Evolutionary conservation across 73 alveolate genomes (phyloP), one percentile per base, ranked within the genome.

Genomic region (Symbiodinium pilosum): DNA sequence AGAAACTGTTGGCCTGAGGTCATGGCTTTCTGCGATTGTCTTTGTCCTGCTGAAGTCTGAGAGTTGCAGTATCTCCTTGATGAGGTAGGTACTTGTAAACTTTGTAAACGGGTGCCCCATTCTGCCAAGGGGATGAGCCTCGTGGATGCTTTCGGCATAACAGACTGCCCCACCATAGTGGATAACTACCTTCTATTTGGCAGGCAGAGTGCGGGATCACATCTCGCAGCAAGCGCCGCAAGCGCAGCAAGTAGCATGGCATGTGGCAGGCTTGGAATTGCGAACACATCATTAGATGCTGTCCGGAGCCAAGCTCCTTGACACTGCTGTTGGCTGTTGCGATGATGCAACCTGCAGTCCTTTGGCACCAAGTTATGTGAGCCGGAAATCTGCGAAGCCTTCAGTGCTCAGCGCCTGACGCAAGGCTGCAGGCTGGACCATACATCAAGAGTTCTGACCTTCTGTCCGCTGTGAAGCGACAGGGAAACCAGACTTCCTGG

Each of bases 371-470:
- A 91, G 97, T 83, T 41, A 9, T 91, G 97, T 40, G 97, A 91
- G 43, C 30, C 87, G n/a, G 97, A 91, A 43, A 34, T 91, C 39
- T 91, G 97, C 77, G 97, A 91, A n/a, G 97, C 97, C 40, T 91
- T 91, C 39, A 43, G 43, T 52, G 11, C 87, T 4, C 87, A n/a
- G 40, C 77, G 97, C 32, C 47, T 91, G 26, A 39, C 47, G 40
- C 83, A 71, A 18, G 24, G 77, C 41, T 91, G 97, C 54, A 69
- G 43, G 97, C 41, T n/a, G 30, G 14, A 26, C 81, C 59, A 14
- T 14, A 47, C 59, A 47, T n/a, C n/a, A n/a, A n/a, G n/a, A n/a
- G n/a, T n/a, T n/a, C n/a, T n/a, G n/a, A n/a, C n/a, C n/a, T n/a
- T n/a, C n/a, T n/a, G n/a, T n/a, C n/a, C n/a, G n/a, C n/a, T n/a